Evolutionary conservation across 2,329 filamentous ascomycete genomes (phyloP).

Genomic region (Curvularia hawaiiensis): DNA sequence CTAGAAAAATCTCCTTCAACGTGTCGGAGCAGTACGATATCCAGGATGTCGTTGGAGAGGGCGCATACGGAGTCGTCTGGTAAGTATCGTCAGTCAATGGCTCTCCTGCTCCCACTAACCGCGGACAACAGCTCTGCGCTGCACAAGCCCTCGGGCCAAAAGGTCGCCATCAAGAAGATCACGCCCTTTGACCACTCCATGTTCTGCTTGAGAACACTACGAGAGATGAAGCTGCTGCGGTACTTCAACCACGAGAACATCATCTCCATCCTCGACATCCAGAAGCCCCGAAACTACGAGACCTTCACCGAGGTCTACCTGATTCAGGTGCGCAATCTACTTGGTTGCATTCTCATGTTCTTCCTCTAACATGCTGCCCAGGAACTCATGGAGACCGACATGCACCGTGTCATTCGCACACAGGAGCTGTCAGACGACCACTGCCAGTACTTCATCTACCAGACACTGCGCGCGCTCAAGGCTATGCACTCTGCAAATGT

Average conservation of each 20-base stretch:
- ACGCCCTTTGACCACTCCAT: conserved; percentile 99
- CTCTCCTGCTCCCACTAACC: conserved; percentile 25
- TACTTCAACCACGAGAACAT: conserved; percentile 99
- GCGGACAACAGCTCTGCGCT: conserved; percentile 75
- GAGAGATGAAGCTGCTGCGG: conserved; percentile 98
- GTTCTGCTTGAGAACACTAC: conserved; percentile 94
- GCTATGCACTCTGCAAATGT: conserved; percentile 99
- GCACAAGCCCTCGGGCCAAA: conserved; percentile 97
- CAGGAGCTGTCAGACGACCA: conserved; percentile 99
- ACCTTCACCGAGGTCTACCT: conserved; percentile 97
- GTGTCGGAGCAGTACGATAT: conserved; percentile 99
- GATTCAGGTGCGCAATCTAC: conserved; percentile 72
- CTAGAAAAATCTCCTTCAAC: conserved; percentile 98
- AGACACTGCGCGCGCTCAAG: conserved; percentile 95
- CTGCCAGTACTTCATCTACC: conserved; percentile 99
- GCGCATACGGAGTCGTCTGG: conserved; percentile 98
- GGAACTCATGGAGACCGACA: conserved; percentile 99
- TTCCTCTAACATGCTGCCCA: conserved; percentile 47
- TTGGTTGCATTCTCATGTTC: not conserved
- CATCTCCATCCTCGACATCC: conserved; percentile 98
- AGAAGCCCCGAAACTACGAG: conserved; percentile 96
- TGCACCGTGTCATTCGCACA: conserved; percentile 98
- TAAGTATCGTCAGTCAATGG: conserved; percentile 55
- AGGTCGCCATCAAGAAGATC: conserved; percentile 99
- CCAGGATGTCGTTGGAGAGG: conserved; percentile 98